A percentile compares a stretch with the other conserved stretches of the same genome.
These are phyloP conservation scores for Stylonectria norvegica DNA, from an alignment of 2,329 filamentous ascomycete species.

Conservation along the genomic window DNA sequence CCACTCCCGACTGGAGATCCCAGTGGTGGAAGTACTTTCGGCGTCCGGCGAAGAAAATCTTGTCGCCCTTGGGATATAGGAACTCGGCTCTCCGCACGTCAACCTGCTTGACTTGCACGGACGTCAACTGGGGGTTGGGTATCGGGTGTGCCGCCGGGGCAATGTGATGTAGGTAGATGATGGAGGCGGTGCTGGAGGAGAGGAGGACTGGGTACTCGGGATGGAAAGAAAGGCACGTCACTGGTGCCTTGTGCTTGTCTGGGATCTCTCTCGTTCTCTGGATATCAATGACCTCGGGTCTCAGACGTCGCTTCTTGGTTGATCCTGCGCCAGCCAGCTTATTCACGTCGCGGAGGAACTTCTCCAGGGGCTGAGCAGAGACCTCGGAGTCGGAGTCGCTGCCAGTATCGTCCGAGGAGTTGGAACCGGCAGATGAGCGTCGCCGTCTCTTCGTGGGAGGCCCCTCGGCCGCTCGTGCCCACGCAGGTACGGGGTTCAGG, in stretches of 20 bases:
- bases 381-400: slow-evolving; percentile 57
- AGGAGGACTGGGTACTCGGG: slow-evolving; percentile 83
- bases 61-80: slow-evolving; percentile 65
- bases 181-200: slow-evolving; percentile 80
- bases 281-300: slow-evolving; percentile 86
- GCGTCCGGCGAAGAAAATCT: slow-evolving; percentile 84
- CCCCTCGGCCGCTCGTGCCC: slow-evolving; percentile 52
- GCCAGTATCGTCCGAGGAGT: slow-evolving; percentile 51
- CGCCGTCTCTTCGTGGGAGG: slow-evolving; percentile 50
- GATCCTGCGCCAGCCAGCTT: slow-evolving; percentile 56
- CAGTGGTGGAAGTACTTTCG: slow-evolving; percentile 92
- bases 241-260: slow-evolving; percentile 71
- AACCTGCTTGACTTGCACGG: slow-evolving; percentile 78
- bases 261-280: slow-evolving; percentile 84
- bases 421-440: slow-evolving; percentile 51
- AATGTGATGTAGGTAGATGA: slow-evolving; percentile 86
- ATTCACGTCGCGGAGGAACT: slow-evolving; percentile 71
- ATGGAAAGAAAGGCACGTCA: slow-evolving; percentile 86
- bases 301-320: slow-evolving; percentile 65
- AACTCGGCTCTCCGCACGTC: slow-evolving; percentile 85
- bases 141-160: slow-evolving; percentile 69
- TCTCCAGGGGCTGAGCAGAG: slow-evolving; percentile 73
- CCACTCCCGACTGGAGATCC: slow-evolving; percentile 76
- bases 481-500: slow-evolving; percentile 58
- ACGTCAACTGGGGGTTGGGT: slow-evolving; percentile 86